Evolutionary conservation across 768 basidiomycete genomes (phyloP), one percentile per base, ranked within the genome.

Genomic region (Hemileccinum rubropunctum): DNA sequence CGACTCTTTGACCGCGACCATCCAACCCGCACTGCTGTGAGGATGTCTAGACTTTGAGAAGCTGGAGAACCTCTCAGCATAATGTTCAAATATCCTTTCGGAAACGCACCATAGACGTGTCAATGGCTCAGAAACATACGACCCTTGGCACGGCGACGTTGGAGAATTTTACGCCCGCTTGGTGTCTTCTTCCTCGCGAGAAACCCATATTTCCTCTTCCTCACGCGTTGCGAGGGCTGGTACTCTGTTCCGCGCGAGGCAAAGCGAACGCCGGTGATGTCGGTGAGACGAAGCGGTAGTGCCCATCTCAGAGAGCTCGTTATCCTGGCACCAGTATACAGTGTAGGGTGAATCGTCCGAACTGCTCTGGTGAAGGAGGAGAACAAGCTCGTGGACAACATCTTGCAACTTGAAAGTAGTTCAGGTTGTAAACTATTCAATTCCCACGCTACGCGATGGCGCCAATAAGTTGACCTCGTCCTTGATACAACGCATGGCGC

Each of bases 131-230:
- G 72, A 68, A 79, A 88, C 69, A 80, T 81, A 51, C 95, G 78
- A 9, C 91, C 89, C 73, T 88, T 94, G 32, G 74, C 75, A 56
- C 79, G 73, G 49, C 95, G 79, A 46, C 88, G 76, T 20, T 67
- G 76, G 45, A 98, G 72, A 37, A 91, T 79, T 59, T 80, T 90
- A 56, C 85, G 79, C 3, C 92, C 93, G 32, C 79, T 74, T 20
- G 79, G 76, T 9, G 76, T 81, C 58, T 78, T 77, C 67, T 86
- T 83, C 51, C 94, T 73, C 0, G 86, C 80, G 30, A 98, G 77
- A 69, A 95, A 98, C 6, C 95, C 95, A 64, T 91, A 89, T 65
- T 87, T 92, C 59, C 92, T 79, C 75, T 98, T 98, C 58, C 95
- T 75, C 63, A 89, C 90, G 36, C 94, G 80, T 68, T 95, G 93